A percentile compares a stretch with the other conserved stretches of the same genome.
Evolutionary conservation across 768 basidiomycete species (phyloP).

Genomic region (Phaeotremella fagi): DNA sequence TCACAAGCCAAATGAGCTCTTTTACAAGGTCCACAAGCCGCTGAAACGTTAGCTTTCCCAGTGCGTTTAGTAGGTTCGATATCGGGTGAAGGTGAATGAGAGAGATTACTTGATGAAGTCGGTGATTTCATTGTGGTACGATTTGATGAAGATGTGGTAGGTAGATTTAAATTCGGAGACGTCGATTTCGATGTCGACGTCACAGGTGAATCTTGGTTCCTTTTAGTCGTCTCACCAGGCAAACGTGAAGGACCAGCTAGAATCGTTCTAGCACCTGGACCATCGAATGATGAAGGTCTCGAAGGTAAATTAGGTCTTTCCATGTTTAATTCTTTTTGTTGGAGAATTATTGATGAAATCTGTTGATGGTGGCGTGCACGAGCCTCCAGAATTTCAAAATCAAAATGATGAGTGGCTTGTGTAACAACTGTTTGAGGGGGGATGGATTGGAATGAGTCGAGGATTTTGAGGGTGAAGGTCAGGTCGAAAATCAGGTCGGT

Average conservation of each 20-base stretch:
- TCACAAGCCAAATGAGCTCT: constrained; percentile 41
- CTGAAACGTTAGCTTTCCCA: constrained; percentile 35
- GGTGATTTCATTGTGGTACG: not conserved
- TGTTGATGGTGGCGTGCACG: not conserved
- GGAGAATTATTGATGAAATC: not conserved
- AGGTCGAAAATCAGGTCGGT: too few species aligned
- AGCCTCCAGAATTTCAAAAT: too few species aligned
- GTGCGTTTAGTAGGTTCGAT: constrained; percentile 20
- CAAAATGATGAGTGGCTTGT: not conserved
- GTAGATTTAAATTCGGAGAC: not conserved
- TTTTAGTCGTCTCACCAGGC: too few species aligned
- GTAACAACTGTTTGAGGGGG: not conserved
- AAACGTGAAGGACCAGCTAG: constrained; percentile 8
- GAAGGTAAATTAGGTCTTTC: not conserved
- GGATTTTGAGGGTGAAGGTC: too few species aligned
- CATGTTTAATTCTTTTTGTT: not conserved
- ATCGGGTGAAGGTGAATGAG: constrained; percentile 10
- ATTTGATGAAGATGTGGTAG: not conserved
- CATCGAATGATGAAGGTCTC: constrained; percentile 13
- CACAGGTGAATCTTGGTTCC: not conserved
- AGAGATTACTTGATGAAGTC: constrained; percentile 4
- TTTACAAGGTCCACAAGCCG: constrained; percentile 42
- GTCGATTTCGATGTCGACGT: not conserved
- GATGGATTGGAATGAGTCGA: too few species aligned
- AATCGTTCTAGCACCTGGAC: constrained; percentile 19